Evolutionary conservation across 116 monocot genomes (phyloP), one percentile per base, ranked within the genome.

Genomic region (Zostera marina): DNA sequence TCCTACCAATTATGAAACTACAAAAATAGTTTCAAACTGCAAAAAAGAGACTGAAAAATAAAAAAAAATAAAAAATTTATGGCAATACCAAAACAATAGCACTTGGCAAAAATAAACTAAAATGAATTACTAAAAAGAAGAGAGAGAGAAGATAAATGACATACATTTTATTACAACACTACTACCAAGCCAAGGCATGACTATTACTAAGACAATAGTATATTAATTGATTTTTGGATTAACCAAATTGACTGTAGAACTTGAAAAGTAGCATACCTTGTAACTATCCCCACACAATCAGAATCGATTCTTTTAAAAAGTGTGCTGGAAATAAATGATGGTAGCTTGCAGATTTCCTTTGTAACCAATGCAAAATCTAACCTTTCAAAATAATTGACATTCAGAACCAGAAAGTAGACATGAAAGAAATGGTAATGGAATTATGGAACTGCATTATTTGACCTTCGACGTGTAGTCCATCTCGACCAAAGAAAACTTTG

Each of bases 321-420:
- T 41, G 71, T 52, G 65, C 61, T 69, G 52, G 91, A 92, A 45
- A 92, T 76, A 60, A 92, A 92, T 48, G 91, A 79, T 24, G 91
- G 91, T n/a, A 92, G 69, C 67, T 86, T 92, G 74, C 91, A 92
- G 39, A 92, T 73, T 51, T 92, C 91, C 75, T 82, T 92, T 11
- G 86, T 78, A 41, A 92, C 70, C 44, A 43, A 22, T 67, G 66
- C 82, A 63, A 92, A 92, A 41, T 86, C 91, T 92, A 68, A 63
- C 23, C 11, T 16, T 10, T 15, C 40, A 65, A 46, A 14, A 52
- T 53, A 40, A 23, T 32, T 6, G 16, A 15, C n/a, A 8, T 38
- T 38, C 8, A 11, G 20, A 56, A 32, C 38, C 38, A 56, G 41
- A 21, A 47, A 38, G 5, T 56, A 38, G 14, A 39, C 56, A 5